Evolutionary conservation across 2,329 filamentous ascomycete genomes (phyloP).

Genomic region (Bimuria novae-zelandiae): DNA sequence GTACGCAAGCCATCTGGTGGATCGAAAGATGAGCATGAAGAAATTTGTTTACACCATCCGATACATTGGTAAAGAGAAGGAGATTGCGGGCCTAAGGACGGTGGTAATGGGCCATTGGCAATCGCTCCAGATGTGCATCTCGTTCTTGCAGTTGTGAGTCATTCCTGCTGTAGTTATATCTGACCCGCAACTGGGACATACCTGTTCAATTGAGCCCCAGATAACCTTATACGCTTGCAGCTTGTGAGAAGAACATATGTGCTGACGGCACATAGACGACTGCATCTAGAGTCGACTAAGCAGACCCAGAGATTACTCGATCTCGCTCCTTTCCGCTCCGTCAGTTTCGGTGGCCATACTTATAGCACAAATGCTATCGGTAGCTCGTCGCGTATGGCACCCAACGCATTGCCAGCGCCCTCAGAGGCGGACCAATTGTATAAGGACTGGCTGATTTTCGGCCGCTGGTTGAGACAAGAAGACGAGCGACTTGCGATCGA

Average conservation of each 20-base stretch:
- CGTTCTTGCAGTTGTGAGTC: constrained; percentile 37
- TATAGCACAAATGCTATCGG: constrained; percentile 30
- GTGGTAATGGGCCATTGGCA: constrained; percentile 38
- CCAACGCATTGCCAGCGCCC: constrained; percentile 27
- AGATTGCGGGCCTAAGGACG: constrained; percentile 34
- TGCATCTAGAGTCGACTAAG: constrained; percentile 35
- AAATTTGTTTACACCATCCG: constrained; percentile 37
- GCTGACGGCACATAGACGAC: constrained; percentile 27
- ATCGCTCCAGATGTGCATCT: constrained; percentile 38
- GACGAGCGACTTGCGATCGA: constrained; percentile 33
- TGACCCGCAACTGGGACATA: neutral
- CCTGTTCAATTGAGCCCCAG: neutral
- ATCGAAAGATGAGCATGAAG: constrained; percentile 36
- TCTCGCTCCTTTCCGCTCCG: constrained; percentile 27
- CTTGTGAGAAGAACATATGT: neutral
- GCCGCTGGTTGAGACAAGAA: constrained; percentile 32
- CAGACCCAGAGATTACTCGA: constrained; percentile 23
- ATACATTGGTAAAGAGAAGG: constrained; percentile 42
- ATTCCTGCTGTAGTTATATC: too few relatives aligned
- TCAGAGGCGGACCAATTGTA: constrained; percentile 36
- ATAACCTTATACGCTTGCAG: neutral
- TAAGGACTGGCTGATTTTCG: constrained; percentile 38
- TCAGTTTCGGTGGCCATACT: constrained; percentile 31
- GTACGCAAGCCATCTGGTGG: constrained; percentile 36
- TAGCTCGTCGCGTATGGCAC: constrained; percentile 19